A percentile compares a stretch with the other conserved stretches of the same genome.
These are phyloP conservation scores for Marchantia paleacea DNA, from an alignment of 225 moss, liverwort and hornwort genomes.

Conservation along the genomic window DNA sequence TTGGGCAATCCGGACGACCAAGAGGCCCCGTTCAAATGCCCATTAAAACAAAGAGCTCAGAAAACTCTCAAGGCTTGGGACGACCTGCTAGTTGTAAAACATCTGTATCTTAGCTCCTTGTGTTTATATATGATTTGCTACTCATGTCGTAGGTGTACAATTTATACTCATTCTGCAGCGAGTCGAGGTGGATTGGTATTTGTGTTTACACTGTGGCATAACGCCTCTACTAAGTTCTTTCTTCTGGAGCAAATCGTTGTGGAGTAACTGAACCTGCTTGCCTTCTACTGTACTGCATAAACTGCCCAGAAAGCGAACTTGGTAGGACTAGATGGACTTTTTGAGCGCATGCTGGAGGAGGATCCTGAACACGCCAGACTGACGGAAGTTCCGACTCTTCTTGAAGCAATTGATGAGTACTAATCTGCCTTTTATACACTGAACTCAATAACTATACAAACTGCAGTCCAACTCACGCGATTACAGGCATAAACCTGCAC, in stretches of 20 bases:
- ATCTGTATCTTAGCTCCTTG: background rate
- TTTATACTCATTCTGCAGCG: too few relatives aligned
- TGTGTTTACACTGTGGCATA: too few relatives aligned
- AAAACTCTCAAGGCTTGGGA: conserved; percentile 6
- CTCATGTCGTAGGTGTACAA: background rate
- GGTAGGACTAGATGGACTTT: conserved; percentile 53
- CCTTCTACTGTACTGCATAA: background rate
- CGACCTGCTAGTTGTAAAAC: conserved; percentile 1
- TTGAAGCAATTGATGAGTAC: conserved; percentile 68
- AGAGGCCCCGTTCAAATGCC: conserved; percentile 1
- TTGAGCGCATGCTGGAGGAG: conserved; percentile 62
- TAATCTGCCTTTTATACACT: background rate
- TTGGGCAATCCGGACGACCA: background rate
- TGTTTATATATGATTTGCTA: background rate
- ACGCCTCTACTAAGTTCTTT: background rate
- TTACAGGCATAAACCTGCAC: too few relatives aligned
- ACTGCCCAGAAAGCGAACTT: conserved; percentile 63
- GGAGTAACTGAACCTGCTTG: background rate
- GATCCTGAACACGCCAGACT: conserved; percentile 68
- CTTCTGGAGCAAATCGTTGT: background rate
- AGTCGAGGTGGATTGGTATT: too few relatives aligned
- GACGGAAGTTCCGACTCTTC: conserved; percentile 57
- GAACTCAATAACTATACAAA: too few relatives aligned
- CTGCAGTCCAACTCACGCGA: too few relatives aligned
- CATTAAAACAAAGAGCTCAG: conserved; percentile 11